These are phyloP conservation scores for Rehmannia glutinosa DNA, from an alignment of 257 asterid genomes.

Conservation along the genomic window DNA sequence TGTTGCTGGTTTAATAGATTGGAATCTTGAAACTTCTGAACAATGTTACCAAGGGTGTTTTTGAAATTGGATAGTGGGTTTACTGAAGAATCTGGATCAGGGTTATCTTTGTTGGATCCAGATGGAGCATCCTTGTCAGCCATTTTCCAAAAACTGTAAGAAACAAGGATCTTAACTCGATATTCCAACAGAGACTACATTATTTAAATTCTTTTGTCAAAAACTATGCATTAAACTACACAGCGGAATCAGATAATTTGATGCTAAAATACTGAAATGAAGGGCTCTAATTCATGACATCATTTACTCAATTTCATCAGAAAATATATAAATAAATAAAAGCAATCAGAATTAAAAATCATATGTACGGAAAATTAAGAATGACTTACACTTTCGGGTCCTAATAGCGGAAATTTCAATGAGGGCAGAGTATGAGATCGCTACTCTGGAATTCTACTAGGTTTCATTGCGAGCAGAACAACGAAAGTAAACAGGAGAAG, in stretches of 20 bases:
- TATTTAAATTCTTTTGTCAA: neutral
- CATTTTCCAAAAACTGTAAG: constrained; percentile 27
- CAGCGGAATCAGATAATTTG: neutral
- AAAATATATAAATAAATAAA: neutral
- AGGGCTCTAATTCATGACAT: neutral
- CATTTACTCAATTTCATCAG: neutral
- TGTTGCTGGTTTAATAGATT: constrained; percentile 29
- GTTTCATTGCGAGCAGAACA: too few species aligned
- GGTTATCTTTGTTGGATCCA: constrained; percentile 33
- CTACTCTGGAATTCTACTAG: neutral
- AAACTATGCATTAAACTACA: neutral
- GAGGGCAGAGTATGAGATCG: too few species aligned
- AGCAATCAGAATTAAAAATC: neutral
- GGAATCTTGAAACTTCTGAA: constrained; percentile 35
- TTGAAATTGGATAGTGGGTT: constrained; percentile 24
- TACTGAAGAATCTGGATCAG: constrained; percentile 28
- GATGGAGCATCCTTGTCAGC: constrained; percentile 32
- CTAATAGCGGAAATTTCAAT: too few species aligned
- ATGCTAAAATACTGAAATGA: neutral
- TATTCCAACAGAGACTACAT: neutral
- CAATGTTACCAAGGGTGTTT: constrained; percentile 32
- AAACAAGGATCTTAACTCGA: neutral
- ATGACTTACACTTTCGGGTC: constrained; percentile 1
- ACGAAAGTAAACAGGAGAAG: neutral
- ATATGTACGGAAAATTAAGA: neutral